phyloP scores from a whole-genome alignment of 805 yeast species.

The Ogataea minuta region DNA sequence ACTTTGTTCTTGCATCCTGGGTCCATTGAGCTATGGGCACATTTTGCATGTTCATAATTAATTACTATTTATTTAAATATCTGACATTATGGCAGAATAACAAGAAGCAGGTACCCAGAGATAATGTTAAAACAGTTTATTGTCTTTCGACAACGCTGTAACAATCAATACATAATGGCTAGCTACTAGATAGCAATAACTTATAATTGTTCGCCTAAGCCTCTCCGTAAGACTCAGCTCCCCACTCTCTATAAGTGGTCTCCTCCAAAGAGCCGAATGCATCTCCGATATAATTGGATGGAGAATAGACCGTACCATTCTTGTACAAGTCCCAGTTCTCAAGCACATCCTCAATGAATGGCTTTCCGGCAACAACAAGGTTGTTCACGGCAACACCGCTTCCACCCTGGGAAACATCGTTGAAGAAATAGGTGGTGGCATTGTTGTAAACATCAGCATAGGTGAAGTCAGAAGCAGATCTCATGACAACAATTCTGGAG shows the following conservation, averaged over 20 bases:
- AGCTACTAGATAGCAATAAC: too few relatives aligned
- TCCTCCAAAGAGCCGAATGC: constrained; percentile 54
- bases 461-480: constrained; percentile 65
- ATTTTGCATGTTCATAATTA: neutral
- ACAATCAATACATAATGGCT: too few relatives aligned
- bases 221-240: constrained; percentile 11
- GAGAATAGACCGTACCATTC: constrained; percentile 30
- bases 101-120: too few relatives aligned
- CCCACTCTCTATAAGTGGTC: constrained; percentile 24
- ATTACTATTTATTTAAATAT: too few relatives aligned
- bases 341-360: constrained; percentile 53
- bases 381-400: constrained; percentile 46
- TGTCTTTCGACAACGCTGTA: too few relatives aligned
- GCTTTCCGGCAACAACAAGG: constrained; percentile 51
- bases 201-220: too few relatives aligned
- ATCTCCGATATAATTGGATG: constrained; percentile 62
- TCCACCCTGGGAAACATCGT: constrained; percentile 51
- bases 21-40: constrained; percentile 35
- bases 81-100: too few relatives aligned
- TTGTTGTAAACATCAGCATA: constrained; percentile 30
- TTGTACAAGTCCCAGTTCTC: constrained; percentile 44
- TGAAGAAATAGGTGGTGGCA: constrained; percentile 50
- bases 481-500: constrained; percentile 55
- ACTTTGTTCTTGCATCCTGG: constrained; percentile 45
- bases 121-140: too few relatives aligned